phyloP scores from a whole-genome alignment of 345 rosid genomes.

The Clausena lansium region DNA sequence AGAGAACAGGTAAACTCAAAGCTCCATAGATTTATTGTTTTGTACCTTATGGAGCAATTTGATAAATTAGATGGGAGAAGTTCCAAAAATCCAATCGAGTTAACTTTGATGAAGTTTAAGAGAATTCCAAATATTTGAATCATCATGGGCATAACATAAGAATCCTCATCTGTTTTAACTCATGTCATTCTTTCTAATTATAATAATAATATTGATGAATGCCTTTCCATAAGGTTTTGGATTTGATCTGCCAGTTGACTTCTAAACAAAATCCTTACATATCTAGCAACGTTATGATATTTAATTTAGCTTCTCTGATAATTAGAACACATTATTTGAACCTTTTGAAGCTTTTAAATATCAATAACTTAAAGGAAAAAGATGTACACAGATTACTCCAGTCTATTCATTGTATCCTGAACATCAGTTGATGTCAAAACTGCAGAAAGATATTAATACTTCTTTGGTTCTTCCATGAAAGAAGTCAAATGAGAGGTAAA shows the following conservation, averaged over 20 bases:
- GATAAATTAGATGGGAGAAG: neutral
- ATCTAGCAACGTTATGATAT: neutral
- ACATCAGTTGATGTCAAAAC: neutral
- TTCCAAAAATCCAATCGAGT: neutral
- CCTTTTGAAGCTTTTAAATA: neutral
- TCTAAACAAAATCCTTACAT: constrained; percentile 1
- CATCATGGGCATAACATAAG: neutral
- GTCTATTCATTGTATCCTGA: neutral
- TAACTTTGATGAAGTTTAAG: neutral
- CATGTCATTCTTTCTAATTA: neutral
- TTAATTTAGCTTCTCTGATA: neutral
- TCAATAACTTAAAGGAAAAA: neutral
- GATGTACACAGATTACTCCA: neutral
- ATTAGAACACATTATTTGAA: neutral
- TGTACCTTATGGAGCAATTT: neutral
- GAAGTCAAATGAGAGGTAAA: constrained; percentile 1
- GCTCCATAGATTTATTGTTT: neutral
- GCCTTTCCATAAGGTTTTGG: neutral
- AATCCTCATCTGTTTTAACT: neutral
- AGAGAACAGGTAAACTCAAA: constrained; percentile 56
- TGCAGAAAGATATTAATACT: neutral
- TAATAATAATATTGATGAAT: neutral
- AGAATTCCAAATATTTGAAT: neutral
- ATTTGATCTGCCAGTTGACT: constrained; percentile 6
- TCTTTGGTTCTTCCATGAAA: neutral